phyloP scores from a whole-genome alignment of 305 asterid species.

The Solanum aculeatissimum region DNA sequence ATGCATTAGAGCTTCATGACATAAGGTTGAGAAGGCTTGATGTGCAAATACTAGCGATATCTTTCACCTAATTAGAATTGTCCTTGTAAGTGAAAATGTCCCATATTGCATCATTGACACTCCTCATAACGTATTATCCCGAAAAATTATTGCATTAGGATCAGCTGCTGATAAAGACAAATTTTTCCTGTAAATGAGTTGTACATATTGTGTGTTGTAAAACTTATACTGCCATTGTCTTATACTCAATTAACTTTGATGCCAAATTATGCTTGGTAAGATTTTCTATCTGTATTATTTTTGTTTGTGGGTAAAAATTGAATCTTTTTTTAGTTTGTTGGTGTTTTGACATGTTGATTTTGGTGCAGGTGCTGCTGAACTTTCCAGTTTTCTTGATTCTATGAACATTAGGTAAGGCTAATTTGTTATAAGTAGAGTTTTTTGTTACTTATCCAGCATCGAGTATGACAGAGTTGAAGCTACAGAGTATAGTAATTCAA shows the following conservation, averaged over 20 bases:
- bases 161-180: not conserved
- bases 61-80: conserved; percentile 72
- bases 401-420: conserved; percentile 50
- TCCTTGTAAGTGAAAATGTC: conserved; percentile 75
- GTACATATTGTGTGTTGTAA: no score
- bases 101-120: conserved; percentile 15
- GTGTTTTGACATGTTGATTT: not conserved
- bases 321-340: not conserved
- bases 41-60: conserved; percentile 91
- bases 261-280: conserved; percentile 78
- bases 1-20: conserved; percentile 94
- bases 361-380: conserved; percentile 76
- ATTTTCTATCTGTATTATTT: not conserved
- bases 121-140: not conserved
- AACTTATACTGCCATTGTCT: no score
- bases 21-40: conserved; percentile 92
- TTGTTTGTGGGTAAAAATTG: not conserved
- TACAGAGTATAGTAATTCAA: not conserved
- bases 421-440: not conserved
- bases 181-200: no score
- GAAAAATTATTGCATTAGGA: not conserved
- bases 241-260: no score
- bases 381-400: conserved; percentile 68
- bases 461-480: not conserved
- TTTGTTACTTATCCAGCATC: not conserved